Conservation (phyloP, 2,329 filamentous ascomycete genomes). For the Colletotrichum horii region DNA sequence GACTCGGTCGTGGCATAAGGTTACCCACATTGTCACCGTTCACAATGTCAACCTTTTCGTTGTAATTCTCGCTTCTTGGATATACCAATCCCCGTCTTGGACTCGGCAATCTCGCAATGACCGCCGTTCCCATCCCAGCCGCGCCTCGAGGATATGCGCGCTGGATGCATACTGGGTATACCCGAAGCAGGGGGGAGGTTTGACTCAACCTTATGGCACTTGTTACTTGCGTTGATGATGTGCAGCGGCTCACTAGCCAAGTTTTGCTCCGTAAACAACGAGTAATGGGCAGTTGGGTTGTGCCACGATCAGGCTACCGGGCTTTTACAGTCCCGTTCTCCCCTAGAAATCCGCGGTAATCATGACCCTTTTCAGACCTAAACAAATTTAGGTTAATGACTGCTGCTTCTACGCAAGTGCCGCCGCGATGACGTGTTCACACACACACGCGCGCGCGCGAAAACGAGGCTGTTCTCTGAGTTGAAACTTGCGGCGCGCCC, state of each 20-base stretch:
- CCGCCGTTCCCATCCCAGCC: neutral
- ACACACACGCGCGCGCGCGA: neutral
- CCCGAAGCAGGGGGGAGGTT: neutral
- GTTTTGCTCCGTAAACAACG: neutral
- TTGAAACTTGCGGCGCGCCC: neutral
- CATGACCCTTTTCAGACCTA: neutral
- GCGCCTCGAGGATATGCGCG: neutral
- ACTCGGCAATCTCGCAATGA: neutral
- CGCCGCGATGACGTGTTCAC: neutral
- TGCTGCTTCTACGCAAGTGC: neutral
- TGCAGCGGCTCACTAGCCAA: neutral
- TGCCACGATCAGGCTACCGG: neutral
- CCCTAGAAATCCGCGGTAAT: neutral
- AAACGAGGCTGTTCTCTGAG: neutral
- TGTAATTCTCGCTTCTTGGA: neutral
- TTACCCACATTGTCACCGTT: neutral
- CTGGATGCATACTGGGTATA: neutral
- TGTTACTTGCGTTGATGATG: neutral
- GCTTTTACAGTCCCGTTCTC: neutral
- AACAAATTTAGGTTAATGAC: neutral
- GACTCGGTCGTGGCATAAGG: neutral
- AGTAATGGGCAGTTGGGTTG: neutral
- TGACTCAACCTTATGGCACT: neutral
- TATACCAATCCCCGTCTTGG: neutral
- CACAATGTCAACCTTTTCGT: neutral